Evolutionary conservation across 805 yeast genomes (phyloP), one percentile per base, ranked within the genome.

Genomic region (Suhomyces canberraensis): DNA sequence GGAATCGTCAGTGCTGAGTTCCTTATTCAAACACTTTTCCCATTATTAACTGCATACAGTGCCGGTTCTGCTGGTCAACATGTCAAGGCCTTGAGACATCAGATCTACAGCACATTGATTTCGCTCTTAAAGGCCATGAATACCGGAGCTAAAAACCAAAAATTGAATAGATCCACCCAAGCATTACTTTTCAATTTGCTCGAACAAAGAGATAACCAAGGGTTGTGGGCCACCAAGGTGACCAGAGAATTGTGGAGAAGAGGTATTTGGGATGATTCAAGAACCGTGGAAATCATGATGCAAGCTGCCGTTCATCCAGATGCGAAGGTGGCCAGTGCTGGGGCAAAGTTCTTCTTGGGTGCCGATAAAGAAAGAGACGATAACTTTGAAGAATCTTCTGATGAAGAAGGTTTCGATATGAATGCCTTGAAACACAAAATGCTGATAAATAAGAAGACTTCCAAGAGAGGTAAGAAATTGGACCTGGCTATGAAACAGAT

Each of bases 201-300:
- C 30, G 96, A 88, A 46, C 81, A 85, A 58, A 79, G 84, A 41
- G 75, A 87, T 27, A 54, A 71, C 29, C 86, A 84, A 51, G 96
- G 97, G 25, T 66, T 93, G 16, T 93, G 98, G 97, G 97, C 98
- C 6, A 86, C 97, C 3, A 90, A 88, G 53, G 67, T 93, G 39
- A 89, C 97, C 4, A 77, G 98, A 56, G 98, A 93, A 60, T 69
- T 93, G 35, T 93, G 99, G 99, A 78, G 96, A 68, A 76, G 98
- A 57, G 95, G 95, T 54, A 85, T 93, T 40, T 93, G 99, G 99
- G 97, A 89, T 60, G 99, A 93, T 59, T 77, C 95, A 0, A 73
- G 97, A 52, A 84, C 98, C 0, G 95, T 93, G n/a, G 98, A 93
- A 61, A 79, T 93, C 53, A 90, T 93, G 98, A 83, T 95, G 1